A percentile compares a stretch with the other conserved stretches of the same genome.
Conservation (phyloP, 1,284 basidiomycete genomes). For the Phlebopus sp. region DNA sequence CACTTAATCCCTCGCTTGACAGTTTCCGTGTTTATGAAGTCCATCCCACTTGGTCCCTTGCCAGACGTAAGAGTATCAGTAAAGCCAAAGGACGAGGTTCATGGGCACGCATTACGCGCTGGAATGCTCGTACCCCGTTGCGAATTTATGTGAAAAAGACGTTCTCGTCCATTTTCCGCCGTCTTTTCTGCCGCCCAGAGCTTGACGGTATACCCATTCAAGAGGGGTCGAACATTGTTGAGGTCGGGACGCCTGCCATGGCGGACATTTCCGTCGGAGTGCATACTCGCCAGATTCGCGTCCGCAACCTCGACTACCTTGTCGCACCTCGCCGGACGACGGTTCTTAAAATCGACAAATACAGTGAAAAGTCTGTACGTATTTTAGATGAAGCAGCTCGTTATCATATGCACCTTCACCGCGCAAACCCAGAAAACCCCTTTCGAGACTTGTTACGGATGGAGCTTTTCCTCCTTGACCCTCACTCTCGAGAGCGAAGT, state of each 20-base stretch:
- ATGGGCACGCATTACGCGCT: constrained; percentile 56
- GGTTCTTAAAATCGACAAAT: constrained; percentile 33
- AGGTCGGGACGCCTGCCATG: constrained; percentile 32
- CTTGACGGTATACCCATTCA: constrained; percentile 26
- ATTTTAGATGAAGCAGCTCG: constrained; percentile 42
- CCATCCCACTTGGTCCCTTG: constrained; percentile 56
- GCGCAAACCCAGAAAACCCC: constrained; percentile 39
- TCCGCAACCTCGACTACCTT: constrained; percentile 39
- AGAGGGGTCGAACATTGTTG: constrained; percentile 35
- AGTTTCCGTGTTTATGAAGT: constrained; percentile 49
- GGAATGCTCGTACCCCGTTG: constrained; percentile 54
- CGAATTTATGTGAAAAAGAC: constrained; percentile 41
- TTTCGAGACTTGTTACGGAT: constrained; percentile 36
- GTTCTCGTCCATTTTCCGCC: constrained; percentile 37
- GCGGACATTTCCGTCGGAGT: constrained; percentile 43
- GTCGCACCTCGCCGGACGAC: constrained; percentile 32
- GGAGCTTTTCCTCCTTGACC: constrained; percentile 39
- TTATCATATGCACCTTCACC: constrained; percentile 46
- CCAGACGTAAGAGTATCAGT: constrained; percentile 37
- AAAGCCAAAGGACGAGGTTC: constrained; percentile 36
- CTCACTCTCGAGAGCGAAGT: constrained; percentile 27
- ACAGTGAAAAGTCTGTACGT: constrained; percentile 33
- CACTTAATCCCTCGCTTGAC: constrained; percentile 53
- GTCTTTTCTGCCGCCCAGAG: constrained; percentile 33
- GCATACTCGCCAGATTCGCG: constrained; percentile 33